phyloP scores from a whole-genome alignment of 352 stramenopile genomes.

The Globisporangium takayamanum region DNA sequence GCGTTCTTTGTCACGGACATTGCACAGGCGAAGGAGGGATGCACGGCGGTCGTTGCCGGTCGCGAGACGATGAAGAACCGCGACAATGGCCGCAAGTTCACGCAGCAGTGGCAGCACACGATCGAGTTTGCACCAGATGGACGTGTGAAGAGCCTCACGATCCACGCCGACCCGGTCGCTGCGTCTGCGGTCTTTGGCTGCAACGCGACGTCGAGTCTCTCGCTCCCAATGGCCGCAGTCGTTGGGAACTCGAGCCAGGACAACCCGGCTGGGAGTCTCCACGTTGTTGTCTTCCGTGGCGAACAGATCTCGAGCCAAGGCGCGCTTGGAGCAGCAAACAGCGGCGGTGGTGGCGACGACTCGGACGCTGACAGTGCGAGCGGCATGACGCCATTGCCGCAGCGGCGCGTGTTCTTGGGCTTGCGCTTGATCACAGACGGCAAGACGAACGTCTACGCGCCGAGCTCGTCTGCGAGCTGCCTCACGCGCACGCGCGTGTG shows the following conservation, averaged over 20 bases:
- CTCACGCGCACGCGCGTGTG: slow-evolving; percentile 58
- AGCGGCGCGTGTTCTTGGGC: slow-evolving; percentile 51
- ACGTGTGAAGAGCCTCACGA: slow-evolving; percentile 83
- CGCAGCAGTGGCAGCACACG: slow-evolving; percentile 87
- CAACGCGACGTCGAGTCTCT: slow-evolving; percentile 82
- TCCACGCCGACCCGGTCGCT: slow-evolving; percentile 75
- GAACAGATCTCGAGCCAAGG: slow-evolving; percentile 76
- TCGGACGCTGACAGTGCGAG: slow-evolving; percentile 37
- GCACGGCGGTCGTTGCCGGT: slow-evolving; percentile 73
- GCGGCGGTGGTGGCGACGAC: slow-evolving; percentile 26
- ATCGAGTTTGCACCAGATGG: slow-evolving; percentile 85
- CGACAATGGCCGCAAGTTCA: slow-evolving; percentile 85
- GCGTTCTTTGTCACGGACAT: slow-evolving; percentile 88
- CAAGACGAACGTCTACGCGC: slow-evolving; percentile 86
- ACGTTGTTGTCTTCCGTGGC: slow-evolving; percentile 73
- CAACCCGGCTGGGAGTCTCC: slow-evolving; percentile 65
- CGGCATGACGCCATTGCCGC: slow-evolving; percentile 29
- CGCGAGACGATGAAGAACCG: slow-evolving; percentile 87
- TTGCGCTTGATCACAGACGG: slow-evolving; percentile 71
- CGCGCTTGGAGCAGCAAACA: slow-evolving; percentile 14
- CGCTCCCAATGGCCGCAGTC: slow-evolving; percentile 76
- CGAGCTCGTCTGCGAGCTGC: slow-evolving; percentile 67
- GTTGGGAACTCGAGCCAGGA: slow-evolving; percentile 73
- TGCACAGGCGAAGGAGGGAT: slow-evolving; percentile 76
- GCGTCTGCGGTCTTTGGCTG: slow-evolving; percentile 84